These are phyloP conservation scores for Cunninghamia lanceolata DNA, from an alignment of 75 land plant species.

Conservation along the genomic window DNA sequence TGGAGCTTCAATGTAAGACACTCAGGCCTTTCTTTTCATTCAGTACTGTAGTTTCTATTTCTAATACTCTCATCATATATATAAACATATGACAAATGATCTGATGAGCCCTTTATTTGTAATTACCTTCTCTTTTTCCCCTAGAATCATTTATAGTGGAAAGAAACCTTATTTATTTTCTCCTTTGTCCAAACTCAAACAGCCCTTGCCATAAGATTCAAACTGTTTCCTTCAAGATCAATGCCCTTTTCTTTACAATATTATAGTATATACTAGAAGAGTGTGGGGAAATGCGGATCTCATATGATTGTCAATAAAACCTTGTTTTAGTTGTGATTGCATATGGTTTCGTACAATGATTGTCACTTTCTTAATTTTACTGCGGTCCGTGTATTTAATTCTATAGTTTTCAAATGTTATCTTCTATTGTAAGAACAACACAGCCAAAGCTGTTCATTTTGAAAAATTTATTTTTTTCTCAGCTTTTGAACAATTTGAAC, in stretches of 20 bases:
- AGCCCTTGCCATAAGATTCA: background rate
- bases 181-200: background rate
- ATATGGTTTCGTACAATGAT: no score
- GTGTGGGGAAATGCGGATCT: no score
- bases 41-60: background rate
- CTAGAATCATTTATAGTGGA: background rate
- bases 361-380: no score
- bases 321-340: no score
- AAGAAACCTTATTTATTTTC: background rate
- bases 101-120: background rate
- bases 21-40: background rate
- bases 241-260: no score
- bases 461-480: background rate
- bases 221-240: background rate
- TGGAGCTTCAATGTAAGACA: slow-evolving; percentile 18
- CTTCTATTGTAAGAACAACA: background rate
- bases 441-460: background rate
- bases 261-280: no score
- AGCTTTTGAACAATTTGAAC: background rate
- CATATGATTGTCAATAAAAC: no score
- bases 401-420: background rate
- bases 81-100: background rate
- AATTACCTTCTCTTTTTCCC: background rate
- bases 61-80: background rate
- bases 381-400: no score